Base-by-base conservation (phyloP, 1,139 yeast species). In the Suhomyces maxii region DNA sequence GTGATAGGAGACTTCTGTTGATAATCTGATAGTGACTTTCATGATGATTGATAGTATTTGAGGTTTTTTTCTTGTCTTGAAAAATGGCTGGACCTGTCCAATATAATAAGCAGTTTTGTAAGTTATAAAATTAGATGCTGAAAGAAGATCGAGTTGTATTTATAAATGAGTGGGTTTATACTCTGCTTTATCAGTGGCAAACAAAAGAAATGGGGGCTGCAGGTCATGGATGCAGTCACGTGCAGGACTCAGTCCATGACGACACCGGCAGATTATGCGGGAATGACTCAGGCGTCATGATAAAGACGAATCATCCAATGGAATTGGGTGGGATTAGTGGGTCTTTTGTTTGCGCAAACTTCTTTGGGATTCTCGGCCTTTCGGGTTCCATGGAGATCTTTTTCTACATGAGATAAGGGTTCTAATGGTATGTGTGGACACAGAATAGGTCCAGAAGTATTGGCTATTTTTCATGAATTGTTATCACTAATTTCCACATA, bases 1-100 rank as follows among this genome's bases (percentile, higher is more conserved):
- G 34, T 71, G 55, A 56, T 65, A 69, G 8, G 76, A 67, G 9
- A 60, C 53, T 48, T 73, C 78, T 25, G 79, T 74, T 25, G 77
- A 64, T 54, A 73, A 61, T 64, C 77, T 67, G 55, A 74, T 64
- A 32, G 71, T 71, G 41, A 73, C 68, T 54, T 67, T 71, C 79
- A 74, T 73, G 41, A 36, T 48, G 41, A n/a, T n/a, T n/a, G n/a
- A n/a, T n/a, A n/a, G n/a, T n/a, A n/a, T n/a, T n/a, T n/a, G n/a
- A n/a, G n/a, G n/a, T n/a, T n/a, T n/a, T n/a, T n/a, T n/a, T n/a
- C n/a, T n/a, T n/a, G n/a, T n/a, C n/a, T n/a, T n/a, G n/a, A n/a
- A n/a, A n/a, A n/a, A 33, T 8, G 35, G 35, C 4, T 8, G 35
- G 13, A 33, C 23, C 23, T 18, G 23, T 18, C 23, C 3, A 18